Base-by-base conservation (phyloP, 192 early-diverging fungal species). In the Funneliformis geosporum region DNA sequence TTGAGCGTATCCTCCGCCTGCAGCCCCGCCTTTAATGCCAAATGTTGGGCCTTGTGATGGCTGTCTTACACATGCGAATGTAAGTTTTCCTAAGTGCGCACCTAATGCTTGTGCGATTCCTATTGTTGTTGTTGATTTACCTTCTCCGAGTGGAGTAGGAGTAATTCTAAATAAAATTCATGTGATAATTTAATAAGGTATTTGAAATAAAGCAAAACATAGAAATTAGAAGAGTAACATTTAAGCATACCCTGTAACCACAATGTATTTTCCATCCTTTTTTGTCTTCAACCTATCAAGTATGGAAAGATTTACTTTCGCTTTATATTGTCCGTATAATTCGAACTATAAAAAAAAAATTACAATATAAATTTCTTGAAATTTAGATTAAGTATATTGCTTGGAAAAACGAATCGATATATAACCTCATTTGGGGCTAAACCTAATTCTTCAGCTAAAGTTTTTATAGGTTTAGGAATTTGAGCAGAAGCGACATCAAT, bases 1-100 rank as follows among this genome's bases (percentile, higher is more conserved):
- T 84, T 98, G 97, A n/a, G 96, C 94, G 86, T 98, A 98, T 23
- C 98, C 97, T 42, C 98, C 97, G 76, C 97, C 97, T 40, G 97
- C 97, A 46, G 97, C 97, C 18, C 97, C 97, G 70, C 98, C 98
- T 84, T 99, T 99, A 87, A 99, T 98, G 61, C 98, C 98, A 83
- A 99, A 98, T 6, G 98, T 99, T 27, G 98, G 98, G 43, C 98
- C 98, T 83, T 98, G 97, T 59, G 96, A 98, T n/a, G 98, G 98
- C 84, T 99, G 98, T 39, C 98, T 92, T 21, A 99, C 96, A 88
- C 97, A 98, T 11, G 96, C 97, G 86, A 98, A 97, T 0, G 94
- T 93, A 39, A 91, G 88, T 81, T 93, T 93, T 62, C 92, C 89
- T 78, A 97, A 86, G 69, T 98, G 95, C 16, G 98, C 96, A 59